These are phyloP conservation scores for Solanum etuberosum DNA, from an alignment of 257 asterid species.

Conservation along the genomic window DNA sequence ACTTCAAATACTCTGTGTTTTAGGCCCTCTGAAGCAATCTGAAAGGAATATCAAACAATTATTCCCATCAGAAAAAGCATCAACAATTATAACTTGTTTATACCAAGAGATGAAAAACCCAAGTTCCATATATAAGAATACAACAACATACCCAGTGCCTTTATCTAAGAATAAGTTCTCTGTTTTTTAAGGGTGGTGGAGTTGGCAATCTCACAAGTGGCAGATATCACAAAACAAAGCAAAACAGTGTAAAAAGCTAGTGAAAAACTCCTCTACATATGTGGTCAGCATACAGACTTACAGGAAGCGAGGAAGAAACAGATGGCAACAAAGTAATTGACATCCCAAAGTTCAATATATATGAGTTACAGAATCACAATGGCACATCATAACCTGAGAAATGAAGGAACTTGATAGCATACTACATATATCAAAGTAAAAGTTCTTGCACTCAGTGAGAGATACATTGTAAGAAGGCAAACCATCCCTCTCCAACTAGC, in stretches of 20 bases:
- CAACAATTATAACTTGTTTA: background rate
- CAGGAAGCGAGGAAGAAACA: background rate
- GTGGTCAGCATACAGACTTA: background rate
- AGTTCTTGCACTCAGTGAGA: background rate
- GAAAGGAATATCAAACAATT: background rate
- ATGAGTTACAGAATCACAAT: background rate
- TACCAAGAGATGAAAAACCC: background rate
- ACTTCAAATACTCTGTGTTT: conserved; percentile 31
- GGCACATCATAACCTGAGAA: background rate
- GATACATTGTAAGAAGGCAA: background rate
- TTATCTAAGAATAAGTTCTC: background rate
- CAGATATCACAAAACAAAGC: background rate
- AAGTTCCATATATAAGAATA: background rate
- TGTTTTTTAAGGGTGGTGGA: background rate
- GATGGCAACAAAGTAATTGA: background rate
- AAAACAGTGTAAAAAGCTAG: background rate
- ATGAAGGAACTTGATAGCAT: background rate
- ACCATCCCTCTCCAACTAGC: background rate
- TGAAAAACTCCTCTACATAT: background rate
- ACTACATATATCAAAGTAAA: background rate
- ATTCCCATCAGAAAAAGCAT: background rate
- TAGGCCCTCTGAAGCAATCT: conserved; percentile 33
- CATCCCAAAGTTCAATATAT: background rate
- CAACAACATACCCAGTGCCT: background rate
- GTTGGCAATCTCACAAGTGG: background rate